These are phyloP conservation scores for Chlamydomonas sp. DNA, from an alignment of 139 green algal genomes.

Conservation along the genomic window DNA sequence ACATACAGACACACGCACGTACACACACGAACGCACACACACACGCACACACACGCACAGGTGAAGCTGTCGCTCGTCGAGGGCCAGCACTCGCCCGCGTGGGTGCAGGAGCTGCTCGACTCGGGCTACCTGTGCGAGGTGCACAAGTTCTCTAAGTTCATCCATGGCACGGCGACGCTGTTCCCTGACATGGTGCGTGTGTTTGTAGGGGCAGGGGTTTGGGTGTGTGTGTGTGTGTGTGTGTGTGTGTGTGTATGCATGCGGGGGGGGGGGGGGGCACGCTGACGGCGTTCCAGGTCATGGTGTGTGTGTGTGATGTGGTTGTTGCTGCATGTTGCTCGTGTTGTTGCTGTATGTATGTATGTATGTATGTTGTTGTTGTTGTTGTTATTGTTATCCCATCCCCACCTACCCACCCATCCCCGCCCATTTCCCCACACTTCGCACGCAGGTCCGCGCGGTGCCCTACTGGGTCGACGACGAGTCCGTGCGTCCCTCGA, in stretches of 20 bases:
- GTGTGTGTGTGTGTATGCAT: too few relatives aligned
- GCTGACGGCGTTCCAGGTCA: neutral
- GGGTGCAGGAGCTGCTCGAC: constrained; percentile 80
- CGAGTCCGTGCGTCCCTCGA: constrained; percentile 44
- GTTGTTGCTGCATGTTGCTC: too few relatives aligned
- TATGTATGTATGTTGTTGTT: too few relatives aligned
- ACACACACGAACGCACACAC: too few relatives aligned
- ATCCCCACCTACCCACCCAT: neutral
- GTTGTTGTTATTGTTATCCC: too few relatives aligned
- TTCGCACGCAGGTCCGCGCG: constrained; percentile 36
- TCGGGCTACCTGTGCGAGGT: constrained; percentile 68
- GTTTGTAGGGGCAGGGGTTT: constrained; percentile 19
- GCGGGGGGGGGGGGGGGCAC: too few relatives aligned
- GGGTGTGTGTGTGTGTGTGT: too few relatives aligned
- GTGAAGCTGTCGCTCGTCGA: constrained; percentile 88
- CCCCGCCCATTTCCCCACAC: neutral
- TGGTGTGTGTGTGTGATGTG: neutral
- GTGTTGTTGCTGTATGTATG: too few relatives aligned
- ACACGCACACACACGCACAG: too few relatives aligned
- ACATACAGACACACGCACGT: too few relatives aligned
- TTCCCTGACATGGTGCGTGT: constrained; percentile 74
- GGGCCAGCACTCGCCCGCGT: constrained; percentile 67
- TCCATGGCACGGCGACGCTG: constrained; percentile 74
- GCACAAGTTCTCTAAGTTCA: constrained; percentile 93
- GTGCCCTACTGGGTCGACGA: constrained; percentile 95